Evolutionary conservation across 768 basidiomycete genomes (phyloP).

Genomic region (Sporobolomyces roseus): DNA sequence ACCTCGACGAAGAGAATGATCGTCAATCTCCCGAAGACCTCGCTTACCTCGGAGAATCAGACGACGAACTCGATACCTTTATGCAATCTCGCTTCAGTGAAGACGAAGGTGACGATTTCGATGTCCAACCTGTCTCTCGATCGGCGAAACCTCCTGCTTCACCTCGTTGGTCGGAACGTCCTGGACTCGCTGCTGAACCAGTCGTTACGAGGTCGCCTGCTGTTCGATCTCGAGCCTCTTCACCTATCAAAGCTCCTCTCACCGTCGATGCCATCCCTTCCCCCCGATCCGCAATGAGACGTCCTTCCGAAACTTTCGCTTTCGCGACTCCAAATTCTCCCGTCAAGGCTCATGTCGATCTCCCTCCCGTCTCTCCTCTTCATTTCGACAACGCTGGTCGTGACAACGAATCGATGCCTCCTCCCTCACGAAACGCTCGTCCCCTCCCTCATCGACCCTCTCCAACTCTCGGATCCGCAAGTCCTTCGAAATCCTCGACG

Average conservation of each 20-base stretch:
- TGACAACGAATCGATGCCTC: neutral
- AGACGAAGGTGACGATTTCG: constrained; percentile 25
- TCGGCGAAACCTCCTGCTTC: constrained; percentile 8
- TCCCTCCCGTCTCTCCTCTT: neutral
- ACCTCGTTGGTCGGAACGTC: neutral
- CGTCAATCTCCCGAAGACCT: constrained; percentile 1
- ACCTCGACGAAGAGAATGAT: constrained; percentile 14
- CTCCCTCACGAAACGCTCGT: neutral
- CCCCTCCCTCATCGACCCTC: constrained; percentile 25
- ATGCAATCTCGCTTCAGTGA: constrained; percentile 39
- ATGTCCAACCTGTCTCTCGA: neutral
- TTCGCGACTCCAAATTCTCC: constrained; percentile 40
- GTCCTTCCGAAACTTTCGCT: constrained; percentile 30
- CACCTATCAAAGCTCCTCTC: constrained; percentile 20
- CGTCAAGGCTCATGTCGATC: constrained; percentile 30
- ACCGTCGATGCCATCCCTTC: neutral
- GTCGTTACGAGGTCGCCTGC: constrained; percentile 11
- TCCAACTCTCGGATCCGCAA: too few species aligned
- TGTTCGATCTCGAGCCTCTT: constrained; percentile 3
- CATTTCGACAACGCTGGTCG: neutral
- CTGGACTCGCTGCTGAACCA: constrained; percentile 2
- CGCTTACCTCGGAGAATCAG: constrained; percentile 37
- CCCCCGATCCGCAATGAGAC: constrained; percentile 11
- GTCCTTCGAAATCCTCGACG: neutral
- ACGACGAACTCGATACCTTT: constrained; percentile 43